Base-by-base conservation (phyloP, 805 yeast genomes). In the Schizosaccharomyces lindneri region DNA sequence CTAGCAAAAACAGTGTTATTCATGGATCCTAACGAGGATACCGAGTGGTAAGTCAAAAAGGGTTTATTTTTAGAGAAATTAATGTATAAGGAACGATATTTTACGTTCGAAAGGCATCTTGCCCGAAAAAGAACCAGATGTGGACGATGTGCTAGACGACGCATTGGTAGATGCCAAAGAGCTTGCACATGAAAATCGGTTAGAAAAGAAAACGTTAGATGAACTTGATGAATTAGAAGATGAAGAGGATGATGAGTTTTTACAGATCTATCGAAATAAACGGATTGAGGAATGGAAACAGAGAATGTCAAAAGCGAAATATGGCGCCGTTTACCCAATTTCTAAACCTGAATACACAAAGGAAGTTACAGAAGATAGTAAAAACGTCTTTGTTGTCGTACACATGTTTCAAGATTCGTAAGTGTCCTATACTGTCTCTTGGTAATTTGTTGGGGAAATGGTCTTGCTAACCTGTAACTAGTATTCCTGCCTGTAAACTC, bases 171-270 rank as follows among this genome's bases (percentile, higher is more conserved):
- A 86, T 62, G 95, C 95, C 0, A 77, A 87, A 15, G 77, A 76
- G 61, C 78, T 76, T 62, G 95, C 87, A 67, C 89, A 87, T 70
- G 94, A 83, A 11, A 27, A 36, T 27, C 75, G 97, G 63, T 75
- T 89, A 31, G 95, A 87, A 64, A 79, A 78, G 64, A 81, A 64
- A 6, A 65, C 64, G 13, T 68, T 90, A 31, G 87, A 84, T 46
- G 97, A 88, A 69, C 75, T 93, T 59, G 95, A 85, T 62, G 96
- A 78, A 55, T 97, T 90, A 70, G 95, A 87, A 55, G 97, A 90
- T 68, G 94, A 87, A 66, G 97, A 88, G 66, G 97, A 87, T 62
- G 75, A 73, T 64, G 76, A 70, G 39, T 90, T 90, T 67, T 73
- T 93, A 63, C 81, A 85, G 64, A 73, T 75, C 64, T 93, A 93